A percentile compares a stretch with the other conserved stretches of the same genome.
phyloP scores from a whole-genome alignment of 2,329 filamentous ascomycete species.

The Colletotrichum lini region DNA sequence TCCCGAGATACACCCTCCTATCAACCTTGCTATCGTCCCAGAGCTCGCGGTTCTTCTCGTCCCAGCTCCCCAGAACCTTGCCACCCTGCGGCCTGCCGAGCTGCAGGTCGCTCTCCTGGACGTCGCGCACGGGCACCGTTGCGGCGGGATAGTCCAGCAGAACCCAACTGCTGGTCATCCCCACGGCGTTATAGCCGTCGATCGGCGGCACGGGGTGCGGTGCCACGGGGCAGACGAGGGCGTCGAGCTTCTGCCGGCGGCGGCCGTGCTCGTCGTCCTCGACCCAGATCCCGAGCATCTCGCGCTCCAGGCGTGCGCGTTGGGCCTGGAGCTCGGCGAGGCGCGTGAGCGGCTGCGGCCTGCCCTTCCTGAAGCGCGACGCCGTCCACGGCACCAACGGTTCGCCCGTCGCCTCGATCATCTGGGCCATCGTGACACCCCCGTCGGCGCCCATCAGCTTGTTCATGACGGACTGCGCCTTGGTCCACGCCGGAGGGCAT shows the following conservation, averaged over 20 bases:
- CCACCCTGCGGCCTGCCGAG: slow-evolving; percentile 25
- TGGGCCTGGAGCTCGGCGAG: slow-evolving; percentile 32
- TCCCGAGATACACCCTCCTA: slow-evolving; percentile 21
- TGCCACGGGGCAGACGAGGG: slow-evolving; percentile 71
- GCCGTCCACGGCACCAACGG: slow-evolving; percentile 31
- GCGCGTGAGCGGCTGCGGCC: background rate
- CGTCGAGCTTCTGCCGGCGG: slow-evolving; percentile 57
- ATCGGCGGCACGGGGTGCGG: slow-evolving; percentile 70
- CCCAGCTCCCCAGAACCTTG: slow-evolving; percentile 19
- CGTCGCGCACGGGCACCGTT: slow-evolving; percentile 47
- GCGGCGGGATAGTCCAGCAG: slow-evolving; percentile 56
- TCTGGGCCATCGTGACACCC: slow-evolving; percentile 8
- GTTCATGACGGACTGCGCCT: slow-evolving; percentile 36
- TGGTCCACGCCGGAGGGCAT: background rate
- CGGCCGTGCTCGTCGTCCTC: slow-evolving; percentile 22
- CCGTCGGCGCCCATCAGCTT: slow-evolving; percentile 39
- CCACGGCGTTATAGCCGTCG: slow-evolving; percentile 44
- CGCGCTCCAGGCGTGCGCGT: slow-evolving; percentile 23
- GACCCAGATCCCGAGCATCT: slow-evolving; percentile 32
- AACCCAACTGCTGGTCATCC: slow-evolving; percentile 55
- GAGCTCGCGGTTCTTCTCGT: slow-evolving; percentile 24
- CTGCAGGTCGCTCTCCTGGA: slow-evolving; percentile 26
- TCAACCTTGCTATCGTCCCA: slow-evolving; percentile 38
- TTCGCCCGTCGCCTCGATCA: slow-evolving; percentile 31
- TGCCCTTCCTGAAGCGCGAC: slow-evolving; percentile 22